phyloP scores from a whole-genome alignment of 2,329 filamentous ascomycete genomes.

The Conoideocrella luteorostrata region DNA sequence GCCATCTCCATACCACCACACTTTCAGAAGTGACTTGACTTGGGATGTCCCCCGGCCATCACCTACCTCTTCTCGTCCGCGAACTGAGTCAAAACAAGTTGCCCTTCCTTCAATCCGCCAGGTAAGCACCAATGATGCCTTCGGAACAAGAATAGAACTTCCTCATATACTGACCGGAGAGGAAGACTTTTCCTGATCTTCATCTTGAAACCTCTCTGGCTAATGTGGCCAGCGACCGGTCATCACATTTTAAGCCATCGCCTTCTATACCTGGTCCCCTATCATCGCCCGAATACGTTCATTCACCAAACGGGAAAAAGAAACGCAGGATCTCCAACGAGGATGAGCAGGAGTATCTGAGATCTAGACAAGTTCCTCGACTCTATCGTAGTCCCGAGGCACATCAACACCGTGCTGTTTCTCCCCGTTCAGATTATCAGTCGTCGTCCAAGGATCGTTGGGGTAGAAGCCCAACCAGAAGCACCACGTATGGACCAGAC shows the following conservation, averaged over 20 bases:
- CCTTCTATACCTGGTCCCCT: background rate
- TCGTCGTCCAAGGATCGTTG: slow-evolving; percentile 19
- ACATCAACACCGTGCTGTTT: slow-evolving; percentile 26
- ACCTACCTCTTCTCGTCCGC: slow-evolving; percentile 28
- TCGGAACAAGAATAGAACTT: background rate
- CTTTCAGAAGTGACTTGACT: slow-evolving; percentile 32
- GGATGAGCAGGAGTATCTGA: slow-evolving; percentile 31
- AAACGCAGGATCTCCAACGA: slow-evolving; percentile 39
- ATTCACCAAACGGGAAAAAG: slow-evolving; percentile 43
- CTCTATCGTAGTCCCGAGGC: slow-evolving; percentile 34
- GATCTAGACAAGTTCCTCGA: slow-evolving; percentile 40
- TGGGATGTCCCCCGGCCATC: slow-evolving; percentile 31
- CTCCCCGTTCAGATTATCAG: slow-evolving; percentile 23
- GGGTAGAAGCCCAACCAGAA: slow-evolving; percentile 12
- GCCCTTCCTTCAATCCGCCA: slow-evolving; percentile 47
- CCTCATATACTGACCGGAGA: slow-evolving; percentile 19
- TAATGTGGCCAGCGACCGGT: background rate
- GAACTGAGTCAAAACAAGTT: slow-evolving; percentile 32
- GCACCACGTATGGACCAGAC: slow-evolving; percentile 24
- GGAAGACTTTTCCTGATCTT: slow-evolving; percentile 38
- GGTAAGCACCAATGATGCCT: slow-evolving; percentile 27
- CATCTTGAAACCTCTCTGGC: slow-evolving; percentile 18
- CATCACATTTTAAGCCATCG: slow-evolving; percentile 2
- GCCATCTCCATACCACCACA: slow-evolving; percentile 32
- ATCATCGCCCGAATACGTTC: slow-evolving; percentile 41